A percentile compares a stretch with the other conserved stretches of the same genome.
Conservation (phyloP, 106 monocot genomes). For the Dendrobium officinale region DNA sequence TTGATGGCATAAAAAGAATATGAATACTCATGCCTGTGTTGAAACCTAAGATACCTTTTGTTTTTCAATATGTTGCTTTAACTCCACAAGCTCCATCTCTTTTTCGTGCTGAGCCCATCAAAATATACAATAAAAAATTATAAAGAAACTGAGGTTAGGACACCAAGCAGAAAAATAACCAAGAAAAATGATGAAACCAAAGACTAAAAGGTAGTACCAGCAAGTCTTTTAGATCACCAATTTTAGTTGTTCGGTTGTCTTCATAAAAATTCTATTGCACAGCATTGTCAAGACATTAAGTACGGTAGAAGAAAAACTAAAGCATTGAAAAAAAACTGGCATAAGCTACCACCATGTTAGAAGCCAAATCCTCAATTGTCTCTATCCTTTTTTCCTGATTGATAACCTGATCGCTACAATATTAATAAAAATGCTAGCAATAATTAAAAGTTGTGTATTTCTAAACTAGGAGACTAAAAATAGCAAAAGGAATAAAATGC, state of each 20-base stretch:
- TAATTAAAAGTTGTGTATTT: no score
- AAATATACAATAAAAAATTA: slow-evolving; percentile 7
- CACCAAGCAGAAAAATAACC: neutral
- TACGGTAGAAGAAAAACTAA: neutral
- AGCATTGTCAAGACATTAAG: neutral
- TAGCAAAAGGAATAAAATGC: no score
- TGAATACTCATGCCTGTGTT: neutral
- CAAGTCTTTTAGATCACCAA: slow-evolving; percentile 33
- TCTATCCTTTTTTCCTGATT: slow-evolving; percentile 3
- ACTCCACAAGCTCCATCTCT: slow-evolving; percentile 43
- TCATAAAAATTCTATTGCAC: slow-evolving; percentile 1
- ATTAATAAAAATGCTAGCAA: no score
- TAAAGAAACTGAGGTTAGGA: neutral
- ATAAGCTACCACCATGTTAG: slow-evolving; percentile 24
- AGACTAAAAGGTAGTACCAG: slow-evolving; percentile 33
- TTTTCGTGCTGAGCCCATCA: slow-evolving; percentile 40
- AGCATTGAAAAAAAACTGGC: neutral
- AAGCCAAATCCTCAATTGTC: slow-evolving; percentile 7
- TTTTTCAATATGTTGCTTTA: slow-evolving; percentile 58
- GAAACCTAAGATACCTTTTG: slow-evolving; percentile 34
- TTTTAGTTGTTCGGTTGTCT: slow-evolving; percentile 22
- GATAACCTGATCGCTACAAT: slow-evolving; percentile 5
- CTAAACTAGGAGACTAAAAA: no score
- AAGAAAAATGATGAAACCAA: neutral
- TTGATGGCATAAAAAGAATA: neutral